A percentile compares a stretch with the other conserved stretches of the same genome.
Conservation (phyloP, 2,329 filamentous ascomycete genomes). For the Cercospora citrullina region DNA sequence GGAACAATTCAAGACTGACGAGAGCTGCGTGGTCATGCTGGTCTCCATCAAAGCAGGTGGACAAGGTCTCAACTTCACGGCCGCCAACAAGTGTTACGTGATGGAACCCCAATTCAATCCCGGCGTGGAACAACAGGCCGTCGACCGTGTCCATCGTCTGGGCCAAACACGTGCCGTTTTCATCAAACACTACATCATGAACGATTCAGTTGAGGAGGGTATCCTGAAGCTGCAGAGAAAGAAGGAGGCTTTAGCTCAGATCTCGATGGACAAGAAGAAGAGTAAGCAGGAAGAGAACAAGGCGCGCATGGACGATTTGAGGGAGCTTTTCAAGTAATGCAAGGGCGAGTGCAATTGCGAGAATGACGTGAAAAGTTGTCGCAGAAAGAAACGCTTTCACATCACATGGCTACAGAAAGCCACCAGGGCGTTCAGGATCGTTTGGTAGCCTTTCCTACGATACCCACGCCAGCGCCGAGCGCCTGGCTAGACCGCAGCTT, state of each 20-base stretch:
- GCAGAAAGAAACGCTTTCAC: not conserved
- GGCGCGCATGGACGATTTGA: slow-evolving; percentile 63
- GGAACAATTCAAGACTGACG: slow-evolving; percentile 72
- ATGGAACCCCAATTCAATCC: slow-evolving; percentile 99
- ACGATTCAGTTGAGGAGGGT: slow-evolving; percentile 86
- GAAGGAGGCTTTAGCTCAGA: slow-evolving; percentile 85
- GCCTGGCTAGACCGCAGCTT: not conserved
- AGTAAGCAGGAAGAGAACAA: slow-evolving; percentile 63
- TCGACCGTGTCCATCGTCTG: slow-evolving; percentile 88
- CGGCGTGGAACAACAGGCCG: slow-evolving; percentile 87
- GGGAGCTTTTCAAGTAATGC: slow-evolving; percentile 54
- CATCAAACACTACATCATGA: slow-evolving; percentile 90
- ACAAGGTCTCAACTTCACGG: slow-evolving; percentile 84
- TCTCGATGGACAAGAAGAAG: slow-evolving; percentile 69
- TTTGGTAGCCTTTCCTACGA: not conserved
- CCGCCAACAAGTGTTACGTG: slow-evolving; percentile 83
- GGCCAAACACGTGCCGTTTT: slow-evolving; percentile 86
- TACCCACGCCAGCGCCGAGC: not conserved
- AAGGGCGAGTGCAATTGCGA: not conserved
- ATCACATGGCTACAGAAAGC: not conserved
- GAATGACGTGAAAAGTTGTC: not conserved
- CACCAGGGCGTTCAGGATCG: not conserved
- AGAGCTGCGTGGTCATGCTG: slow-evolving; percentile 73
- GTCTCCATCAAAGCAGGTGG: slow-evolving; percentile 92
- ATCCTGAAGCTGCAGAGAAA: slow-evolving; percentile 87